Conservation (phyloP, 2,329 filamentous ascomycete genomes). For the Sporothrix brunneoviolacea region DNA sequence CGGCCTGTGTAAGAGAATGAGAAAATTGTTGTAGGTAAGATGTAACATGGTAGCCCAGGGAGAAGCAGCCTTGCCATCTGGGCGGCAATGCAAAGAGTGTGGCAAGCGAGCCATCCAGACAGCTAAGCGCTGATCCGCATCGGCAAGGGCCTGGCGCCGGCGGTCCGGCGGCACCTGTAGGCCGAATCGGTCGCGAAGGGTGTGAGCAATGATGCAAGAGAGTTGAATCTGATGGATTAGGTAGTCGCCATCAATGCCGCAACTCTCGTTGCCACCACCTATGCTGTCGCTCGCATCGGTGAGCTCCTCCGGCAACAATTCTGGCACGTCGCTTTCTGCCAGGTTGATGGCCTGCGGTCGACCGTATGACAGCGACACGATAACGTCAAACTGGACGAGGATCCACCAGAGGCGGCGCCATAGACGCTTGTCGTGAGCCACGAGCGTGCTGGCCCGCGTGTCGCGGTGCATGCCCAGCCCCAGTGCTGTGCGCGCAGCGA, state of each 20-base stretch:
- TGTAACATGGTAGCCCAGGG: slow-evolving; percentile 14
- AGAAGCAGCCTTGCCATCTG: not conserved
- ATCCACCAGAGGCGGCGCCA: slow-evolving; percentile 22
- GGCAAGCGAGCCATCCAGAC: slow-evolving; percentile 13
- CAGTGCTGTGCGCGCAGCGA: slow-evolving; percentile 44
- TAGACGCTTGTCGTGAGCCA: slow-evolving; percentile 27
- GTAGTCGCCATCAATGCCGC: slow-evolving; percentile 1
- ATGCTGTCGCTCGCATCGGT: not conserved
- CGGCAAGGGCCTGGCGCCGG: slow-evolving; percentile 1
- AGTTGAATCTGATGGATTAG: slow-evolving; percentile 6
- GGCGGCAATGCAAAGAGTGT: not conserved
- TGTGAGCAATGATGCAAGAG: slow-evolving; percentile 7
- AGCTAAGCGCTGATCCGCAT: slow-evolving; percentile 12
- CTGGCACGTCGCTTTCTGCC: slow-evolving; percentile 8
- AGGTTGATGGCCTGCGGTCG: slow-evolving; percentile 1
- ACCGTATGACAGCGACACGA: slow-evolving; percentile 7
- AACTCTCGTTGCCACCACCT: not conserved
- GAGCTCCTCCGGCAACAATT: not conserved
- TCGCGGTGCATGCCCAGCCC: slow-evolving; percentile 47
- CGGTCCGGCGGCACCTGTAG: slow-evolving; percentile 8
- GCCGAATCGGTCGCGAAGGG: slow-evolving; percentile 11
- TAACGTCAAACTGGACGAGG: slow-evolving; percentile 8
- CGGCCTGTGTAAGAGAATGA: slow-evolving; percentile 13
- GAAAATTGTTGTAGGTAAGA: slow-evolving; percentile 15
- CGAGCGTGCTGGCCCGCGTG: slow-evolving; percentile 23